A percentile compares a stretch with the other conserved stretches of the same genome.
phyloP scores from a whole-genome alignment of 495 filamentous ascomycete species.

The Xylaria curta region DNA sequence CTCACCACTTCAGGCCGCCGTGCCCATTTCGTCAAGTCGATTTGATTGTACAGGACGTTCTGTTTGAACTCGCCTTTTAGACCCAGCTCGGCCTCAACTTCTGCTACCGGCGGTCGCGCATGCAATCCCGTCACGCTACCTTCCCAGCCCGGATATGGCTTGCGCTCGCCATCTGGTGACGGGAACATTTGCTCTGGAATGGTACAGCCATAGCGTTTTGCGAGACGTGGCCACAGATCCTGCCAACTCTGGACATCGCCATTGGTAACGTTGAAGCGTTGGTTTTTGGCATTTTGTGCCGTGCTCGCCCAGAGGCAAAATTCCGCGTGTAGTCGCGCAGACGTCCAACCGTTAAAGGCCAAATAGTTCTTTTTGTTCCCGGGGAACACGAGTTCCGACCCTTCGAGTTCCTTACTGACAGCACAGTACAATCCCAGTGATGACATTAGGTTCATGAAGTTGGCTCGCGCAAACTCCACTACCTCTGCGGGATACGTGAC shows the following conservation, averaged over 20 bases:
- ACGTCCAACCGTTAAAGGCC: slow-evolving; percentile 59
- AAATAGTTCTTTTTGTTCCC: slow-evolving; percentile 56
- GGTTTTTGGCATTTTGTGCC: slow-evolving; percentile 50
- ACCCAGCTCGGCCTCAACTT: slow-evolving; percentile 48
- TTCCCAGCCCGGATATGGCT: slow-evolving; percentile 29
- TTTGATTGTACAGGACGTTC: slow-evolving; percentile 49
- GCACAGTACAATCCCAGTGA: slow-evolving; percentile 58
- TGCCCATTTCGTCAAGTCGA: slow-evolving; percentile 61
- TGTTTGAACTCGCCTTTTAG: slow-evolving; percentile 42
- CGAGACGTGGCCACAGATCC: slow-evolving; percentile 61
- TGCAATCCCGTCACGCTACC: slow-evolving; percentile 37
- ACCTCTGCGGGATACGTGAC: slow-evolving; percentile 64
- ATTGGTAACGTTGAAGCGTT: slow-evolving; percentile 64
- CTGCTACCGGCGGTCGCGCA: slow-evolving; percentile 50
- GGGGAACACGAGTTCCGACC: slow-evolving; percentile 54
- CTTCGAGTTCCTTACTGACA: slow-evolving; percentile 53
- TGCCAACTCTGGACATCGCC: slow-evolving; percentile 62
- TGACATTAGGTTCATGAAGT: slow-evolving; percentile 64
- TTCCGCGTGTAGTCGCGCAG: slow-evolving; percentile 54
- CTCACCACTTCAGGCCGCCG: slow-evolving; percentile 57
- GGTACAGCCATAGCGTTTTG: slow-evolving; percentile 50
- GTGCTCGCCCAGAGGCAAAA: slow-evolving; percentile 62
- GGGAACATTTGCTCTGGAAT: slow-evolving; percentile 56
- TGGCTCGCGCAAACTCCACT: slow-evolving; percentile 53
- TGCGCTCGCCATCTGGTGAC: slow-evolving; percentile 26